Base-by-base conservation (phyloP, 257 asterid genomes). In the Perilla frutescens region DNA sequence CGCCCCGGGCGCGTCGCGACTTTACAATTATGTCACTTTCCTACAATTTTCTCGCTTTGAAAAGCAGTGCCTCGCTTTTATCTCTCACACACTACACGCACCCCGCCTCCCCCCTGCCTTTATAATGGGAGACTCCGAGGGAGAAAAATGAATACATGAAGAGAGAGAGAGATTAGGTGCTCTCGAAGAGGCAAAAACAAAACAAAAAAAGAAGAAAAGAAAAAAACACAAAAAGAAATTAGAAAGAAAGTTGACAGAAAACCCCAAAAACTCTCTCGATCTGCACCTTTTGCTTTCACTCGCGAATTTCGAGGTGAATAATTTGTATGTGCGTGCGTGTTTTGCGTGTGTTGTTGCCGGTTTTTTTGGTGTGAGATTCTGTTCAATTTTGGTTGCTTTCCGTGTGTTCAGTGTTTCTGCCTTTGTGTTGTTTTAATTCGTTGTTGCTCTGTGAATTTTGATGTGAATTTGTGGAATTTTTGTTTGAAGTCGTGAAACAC, bases 41-140 rank as follows among this genome's bases (percentile, higher is more conserved):
- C 55, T 37, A 40, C 14, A 48, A 31, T 62, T 69, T 37, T 20
- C 61, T 65, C 56, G 64, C 79, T 39, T 64, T 49, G 40, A 64
- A 79, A 74, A 79, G 82, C 70, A 66, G 37, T 34, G 4, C 71
- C 60, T 15, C 75, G 57, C 50, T 26, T 49, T 40, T 70, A 12
- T 68, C 76, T 74, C 76, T 73, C 76, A 79, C 79, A 61, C 79
- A 73, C 63, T 2, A 62, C 75, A 71, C 80, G 53, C 78, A 70
- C 62, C 70, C 70, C 64, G 31, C 69, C 79, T 37, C 50, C 44
- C n/a, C 57, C 40, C 54, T 20, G 39, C 81, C 75, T 53, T 80
- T 70, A 70, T 29, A 57, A 80, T 60, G 67, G 68, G 73, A 34
- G 73, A 31, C 75, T 74, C 36, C 7, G 36, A 71, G 29, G 81